Evolutionary conservation across 495 filamentous ascomycete genomes (phyloP), one percentile per base, ranked within the genome.

Genomic region (Aspergillus wentii): DNA sequence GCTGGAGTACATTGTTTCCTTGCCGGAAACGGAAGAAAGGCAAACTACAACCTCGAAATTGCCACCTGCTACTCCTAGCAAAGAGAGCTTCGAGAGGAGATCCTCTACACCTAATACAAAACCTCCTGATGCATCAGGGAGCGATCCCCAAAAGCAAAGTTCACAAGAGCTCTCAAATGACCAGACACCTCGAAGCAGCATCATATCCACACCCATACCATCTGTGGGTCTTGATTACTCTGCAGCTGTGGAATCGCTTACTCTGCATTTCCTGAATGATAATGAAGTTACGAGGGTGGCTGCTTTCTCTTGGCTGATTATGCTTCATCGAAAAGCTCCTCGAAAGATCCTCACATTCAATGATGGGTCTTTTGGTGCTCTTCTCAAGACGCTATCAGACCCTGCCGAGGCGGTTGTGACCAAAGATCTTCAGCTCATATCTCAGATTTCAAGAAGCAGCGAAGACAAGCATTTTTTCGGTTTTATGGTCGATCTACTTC

Each of bases 391-490:
- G 0, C 71, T 99, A 3, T 95, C 91, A 3, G 94, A 99, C 54
- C 89, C 94, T 16, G 81, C 91, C 20, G 94, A 99, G 56, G 83
- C 88, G 11, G 94, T 99, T 28, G 94, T 99, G 0, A 97, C 88
- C 9, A 86, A 90, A 42, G 94, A 99, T 56, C 66, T 99, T 10
- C 88, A 95, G 51, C 75, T 99, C 10, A 75, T 99, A 10, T 95
- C 90, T 4, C 91, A 99, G 44, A 97, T 99, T 21, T 95, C 91
- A 4, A 78, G 81, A 36, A 94, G 95, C 44, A 97, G 91, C 63
- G 92, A 95, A 51, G 94, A 97, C 49, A 83, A 86, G 51, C 96
- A 97, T 62, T 97, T 99, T 56, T 83, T 87, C 1, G 91, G 88
- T 9, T 99, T 99, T 55, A 97, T 99, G 94, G 86, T 95, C 33